phyloP scores from a whole-genome alignment of 306 rosid species.

The Cucurbita pepo region DNA sequence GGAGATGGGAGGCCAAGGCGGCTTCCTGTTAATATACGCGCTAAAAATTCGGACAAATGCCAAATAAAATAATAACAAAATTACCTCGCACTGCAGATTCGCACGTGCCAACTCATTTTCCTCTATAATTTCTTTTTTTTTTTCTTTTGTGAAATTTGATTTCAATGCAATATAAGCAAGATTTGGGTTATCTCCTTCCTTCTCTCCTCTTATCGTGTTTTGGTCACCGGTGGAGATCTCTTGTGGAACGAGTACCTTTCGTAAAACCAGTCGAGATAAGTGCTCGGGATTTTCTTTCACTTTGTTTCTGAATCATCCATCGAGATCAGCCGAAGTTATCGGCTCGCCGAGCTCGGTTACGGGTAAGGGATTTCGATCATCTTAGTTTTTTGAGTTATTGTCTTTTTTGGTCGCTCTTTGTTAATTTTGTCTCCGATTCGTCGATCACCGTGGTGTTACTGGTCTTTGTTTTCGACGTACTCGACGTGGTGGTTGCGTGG shows the following conservation, averaged over 20 bases:
- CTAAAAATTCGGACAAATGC: not conserved
- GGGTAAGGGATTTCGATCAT: slow-evolving; percentile 15
- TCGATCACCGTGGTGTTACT: not conserved
- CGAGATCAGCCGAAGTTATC: slow-evolving; percentile 11
- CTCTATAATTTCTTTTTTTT: not conserved
- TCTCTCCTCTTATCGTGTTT: slow-evolving; percentile 2
- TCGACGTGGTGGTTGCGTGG: not conserved
- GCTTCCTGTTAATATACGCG: not conserved
- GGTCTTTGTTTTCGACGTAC: not conserved
- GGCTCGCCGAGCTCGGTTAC: slow-evolving; percentile 29
- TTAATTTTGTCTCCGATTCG: not conserved
- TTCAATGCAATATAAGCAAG: not conserved
- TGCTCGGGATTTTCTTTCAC: not conserved
- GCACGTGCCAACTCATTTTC: not conserved
- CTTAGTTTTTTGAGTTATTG: not conserved
- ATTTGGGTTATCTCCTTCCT: not conserved
- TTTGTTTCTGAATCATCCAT: slow-evolving; percentile 3
- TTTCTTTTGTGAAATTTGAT: not conserved
- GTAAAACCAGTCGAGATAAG: too few species aligned
- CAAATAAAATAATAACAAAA: not conserved
- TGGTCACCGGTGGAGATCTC: slow-evolving; percentile 16
- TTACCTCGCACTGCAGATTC: not conserved
- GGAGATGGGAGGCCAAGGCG: not conserved
- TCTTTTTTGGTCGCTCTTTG: not conserved
- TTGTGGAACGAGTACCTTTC: slow-evolving; percentile 1